Percentiles rank a stretch among this genome's conserved stretches.
phyloP scores from a whole-genome alignment of 176 grass and related monocot genomes.

The Coix lacrymajobi region DNA sequence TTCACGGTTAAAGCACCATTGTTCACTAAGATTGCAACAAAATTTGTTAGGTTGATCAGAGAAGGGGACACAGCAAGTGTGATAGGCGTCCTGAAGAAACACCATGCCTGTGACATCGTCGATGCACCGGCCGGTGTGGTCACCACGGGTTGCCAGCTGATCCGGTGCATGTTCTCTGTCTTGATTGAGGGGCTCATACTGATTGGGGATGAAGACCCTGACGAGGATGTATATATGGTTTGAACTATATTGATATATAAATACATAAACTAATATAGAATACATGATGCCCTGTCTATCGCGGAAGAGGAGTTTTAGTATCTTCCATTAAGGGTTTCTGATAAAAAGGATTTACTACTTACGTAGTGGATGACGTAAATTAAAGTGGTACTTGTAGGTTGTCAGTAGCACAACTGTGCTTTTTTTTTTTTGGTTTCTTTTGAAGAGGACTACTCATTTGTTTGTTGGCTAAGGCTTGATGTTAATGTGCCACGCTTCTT shows the following conservation, averaged over 20 bases:
- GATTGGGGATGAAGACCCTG: conserved; percentile 45
- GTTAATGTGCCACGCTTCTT: neutral
- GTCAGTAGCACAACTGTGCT: neutral
- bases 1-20: neutral
- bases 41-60: conserved; percentile 56
- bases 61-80: conserved; percentile 79
- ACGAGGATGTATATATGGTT: conserved; percentile 63
- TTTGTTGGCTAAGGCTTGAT: neutral
- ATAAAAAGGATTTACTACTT: neutral
- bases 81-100: conserved; percentile 67
- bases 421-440: neutral
- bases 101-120: conserved; percentile 60
- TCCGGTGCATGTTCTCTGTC: conserved; percentile 73
- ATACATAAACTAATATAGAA: neutral
- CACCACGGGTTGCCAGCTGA: conserved; percentile 54
- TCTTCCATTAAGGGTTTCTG: neutral
- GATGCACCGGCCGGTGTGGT: conserved; percentile 36
- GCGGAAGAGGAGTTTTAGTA: conserved; percentile 37
- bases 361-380: neutral
- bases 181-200: conserved; percentile 71
- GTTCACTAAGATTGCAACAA: neutral
- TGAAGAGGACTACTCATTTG: neutral
- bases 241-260: conserved; percentile 4
- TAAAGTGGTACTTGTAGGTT: neutral
- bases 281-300: neutral